Evolutionary conservation across 306 rosid genomes (phyloP).

Genomic region (Leucaena leucocephala): DNA sequence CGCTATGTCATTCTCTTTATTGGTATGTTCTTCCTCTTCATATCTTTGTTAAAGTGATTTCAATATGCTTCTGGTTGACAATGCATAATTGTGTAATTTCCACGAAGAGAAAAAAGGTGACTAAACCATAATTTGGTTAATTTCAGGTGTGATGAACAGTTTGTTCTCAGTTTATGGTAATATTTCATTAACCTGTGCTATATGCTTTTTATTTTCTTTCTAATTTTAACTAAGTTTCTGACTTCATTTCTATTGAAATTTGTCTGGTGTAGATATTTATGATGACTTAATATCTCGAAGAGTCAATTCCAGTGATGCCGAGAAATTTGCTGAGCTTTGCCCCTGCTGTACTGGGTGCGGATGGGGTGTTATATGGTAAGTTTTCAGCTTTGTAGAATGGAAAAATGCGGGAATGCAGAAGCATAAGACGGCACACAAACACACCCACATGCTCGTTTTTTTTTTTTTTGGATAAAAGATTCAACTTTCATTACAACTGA

Average conservation of each 20-base stretch:
- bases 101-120: conserved; percentile 15
- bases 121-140: conserved; percentile 43
- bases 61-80: conserved; percentile 25
- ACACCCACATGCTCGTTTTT: no score
- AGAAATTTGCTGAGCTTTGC: conserved; percentile 94
- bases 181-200: conserved; percentile 28
- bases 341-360: conserved; percentile 94
- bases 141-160: conserved; percentile 98
- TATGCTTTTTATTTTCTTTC: conserved; percentile 17
- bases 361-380: conserved; percentile 96
- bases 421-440: not conserved
- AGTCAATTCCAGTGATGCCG: conserved; percentile 95
- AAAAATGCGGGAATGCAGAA: conserved; percentile 4
- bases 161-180: conserved; percentile 95
- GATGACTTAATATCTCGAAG: conserved; percentile 94
- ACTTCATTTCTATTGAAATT: conserved; percentile 9
- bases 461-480: no score
- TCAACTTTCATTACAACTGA: no score
- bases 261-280: conserved; percentile 64
- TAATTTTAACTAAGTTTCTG: conserved; percentile 21
- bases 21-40: conserved; percentile 55
- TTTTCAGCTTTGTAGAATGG: conserved; percentile 21
- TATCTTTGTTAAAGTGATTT: conserved; percentile 25
- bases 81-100: conserved; percentile 8
- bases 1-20: conserved; percentile 92